Base-by-base conservation (phyloP, 2,329 filamentous ascomycete species). In the Colletotrichum sp. region DNA sequence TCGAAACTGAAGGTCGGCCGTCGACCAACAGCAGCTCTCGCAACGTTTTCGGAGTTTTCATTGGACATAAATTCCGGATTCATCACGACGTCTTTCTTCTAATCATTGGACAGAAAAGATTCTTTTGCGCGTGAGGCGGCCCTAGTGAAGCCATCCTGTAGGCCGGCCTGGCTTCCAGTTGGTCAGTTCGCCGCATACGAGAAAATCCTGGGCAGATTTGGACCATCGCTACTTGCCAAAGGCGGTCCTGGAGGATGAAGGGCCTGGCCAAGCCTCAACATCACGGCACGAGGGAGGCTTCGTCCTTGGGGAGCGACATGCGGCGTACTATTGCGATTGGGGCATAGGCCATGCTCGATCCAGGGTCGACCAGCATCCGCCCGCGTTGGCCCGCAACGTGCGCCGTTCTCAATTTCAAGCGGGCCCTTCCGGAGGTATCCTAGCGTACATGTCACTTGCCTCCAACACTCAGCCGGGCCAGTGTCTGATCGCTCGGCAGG, bases 121-220 rank as follows among this genome's bases (percentile, higher is more conserved):
- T 77, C 60, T 72, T 52, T 67, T 55, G 64, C 72, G 63, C 75
- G 74, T 72, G 72, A 82, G 78, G 82, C 81, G 83, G 85, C 82
- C 83, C 84, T 85, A 85, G 85, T 85, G 83, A 85, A 79, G 80
- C 80, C 79, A 79, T 82, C 83, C 82, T 79, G 82, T 77, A 78
- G 76, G 55, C 81, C 85, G 82, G 86, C 81, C 82, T 85, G 79
- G 77, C 81, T 85, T 88, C 86, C 85, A 85, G 86, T 87, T 88
- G 87, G 87, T 81, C 84, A 84, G 83, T 75, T 82, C 76, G 78
- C 75, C 69, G 64, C 44, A 30, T 64, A 68, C 34, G 70, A 72
- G 36, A 62, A 72, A 52, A 81, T 80, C 80, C 81, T 77, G 66
- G 74, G 18, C 74, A 32, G 34, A 57, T 18, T 44, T 21, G n/a